Percentiles rank a stretch among this genome's conserved stretches.
Conservation (phyloP, 2,329 filamentous ascomycete species). For the Fusarium sp. region DNA sequence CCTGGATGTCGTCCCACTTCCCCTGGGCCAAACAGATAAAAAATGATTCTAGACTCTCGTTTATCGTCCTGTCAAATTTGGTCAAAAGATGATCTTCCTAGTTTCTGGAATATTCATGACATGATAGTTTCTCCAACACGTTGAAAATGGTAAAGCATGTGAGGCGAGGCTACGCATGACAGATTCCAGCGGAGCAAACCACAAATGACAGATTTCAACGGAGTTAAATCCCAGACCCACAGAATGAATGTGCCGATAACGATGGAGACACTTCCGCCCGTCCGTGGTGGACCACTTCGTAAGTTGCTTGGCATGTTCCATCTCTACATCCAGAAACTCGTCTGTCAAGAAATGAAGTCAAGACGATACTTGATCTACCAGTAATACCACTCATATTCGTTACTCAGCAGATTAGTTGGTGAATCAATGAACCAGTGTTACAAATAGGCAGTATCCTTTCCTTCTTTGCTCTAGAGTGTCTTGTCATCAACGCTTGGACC, state of each 20-base stretch:
- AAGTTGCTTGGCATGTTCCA: not conserved
- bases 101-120: not conserved
- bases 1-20: not conserved
- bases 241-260: not conserved
- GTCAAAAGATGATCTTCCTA: not conserved
- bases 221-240: not conserved
- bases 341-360: not conserved
- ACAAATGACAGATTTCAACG: not conserved
- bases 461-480: not conserved
- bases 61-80: conserved; percentile 1
- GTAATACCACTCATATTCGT: not conserved
- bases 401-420: not conserved
- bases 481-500: not conserved
- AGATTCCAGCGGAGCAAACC: not conserved
- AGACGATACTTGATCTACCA: not conserved
- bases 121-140: not conserved
- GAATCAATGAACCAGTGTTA: not conserved
- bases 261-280: not conserved
- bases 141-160: not conserved
- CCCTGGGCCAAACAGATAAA: not conserved
- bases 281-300: not conserved
- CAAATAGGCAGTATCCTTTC: not conserved
- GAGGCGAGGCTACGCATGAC: not conserved
- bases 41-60: conserved; percentile 3
- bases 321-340: not conserved